phyloP scores from a whole-genome alignment of 2,329 filamentous ascomycete species.

The Scedosporium apiospermum region DNA sequence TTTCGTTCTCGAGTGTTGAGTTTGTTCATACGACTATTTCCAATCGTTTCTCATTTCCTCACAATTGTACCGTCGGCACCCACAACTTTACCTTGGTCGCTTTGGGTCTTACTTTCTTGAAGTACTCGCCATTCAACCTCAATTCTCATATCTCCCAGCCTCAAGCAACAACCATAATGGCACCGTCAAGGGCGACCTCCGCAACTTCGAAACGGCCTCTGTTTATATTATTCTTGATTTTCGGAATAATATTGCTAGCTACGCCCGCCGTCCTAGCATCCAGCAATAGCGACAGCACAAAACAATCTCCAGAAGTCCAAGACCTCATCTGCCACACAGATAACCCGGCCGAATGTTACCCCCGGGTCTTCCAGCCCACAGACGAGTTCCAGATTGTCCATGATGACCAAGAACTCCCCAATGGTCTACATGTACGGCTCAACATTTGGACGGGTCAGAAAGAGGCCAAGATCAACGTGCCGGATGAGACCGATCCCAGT shows the following conservation, averaged over 20 bases:
- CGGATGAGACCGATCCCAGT: slow-evolving; percentile 36
- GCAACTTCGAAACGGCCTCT: background rate
- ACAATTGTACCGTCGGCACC: background rate
- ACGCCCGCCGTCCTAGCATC: slow-evolving; percentile 18
- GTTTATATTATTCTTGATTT: background rate
- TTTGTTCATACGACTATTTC: too few relatives aligned
- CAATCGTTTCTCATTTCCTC: background rate
- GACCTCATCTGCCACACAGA: slow-evolving; percentile 57
- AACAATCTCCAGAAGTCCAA: slow-evolving; percentile 26
- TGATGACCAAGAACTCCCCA: slow-evolving; percentile 55
- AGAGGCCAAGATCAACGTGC: slow-evolving; percentile 57
- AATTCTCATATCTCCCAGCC: background rate
- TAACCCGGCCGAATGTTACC: slow-evolving; percentile 54
- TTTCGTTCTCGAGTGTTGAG: too few relatives aligned
- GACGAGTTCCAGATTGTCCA: slow-evolving; percentile 54
- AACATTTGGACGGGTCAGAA: slow-evolving; percentile 55
- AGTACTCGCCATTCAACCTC: background rate
- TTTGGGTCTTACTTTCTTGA: too few relatives aligned
- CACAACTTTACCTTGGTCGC: background rate
- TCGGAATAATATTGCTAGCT: slow-evolving; percentile 6
- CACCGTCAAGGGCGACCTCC: slow-evolving; percentile 2
- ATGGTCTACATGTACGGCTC: slow-evolving; percentile 56
- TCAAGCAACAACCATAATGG: background rate
- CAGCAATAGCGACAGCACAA: slow-evolving; percentile 12
- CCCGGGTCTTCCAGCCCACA: slow-evolving; percentile 53